Evolutionary conservation across 306 rosid genomes (phyloP).

Genomic region (Trifolium subterraneum): DNA sequence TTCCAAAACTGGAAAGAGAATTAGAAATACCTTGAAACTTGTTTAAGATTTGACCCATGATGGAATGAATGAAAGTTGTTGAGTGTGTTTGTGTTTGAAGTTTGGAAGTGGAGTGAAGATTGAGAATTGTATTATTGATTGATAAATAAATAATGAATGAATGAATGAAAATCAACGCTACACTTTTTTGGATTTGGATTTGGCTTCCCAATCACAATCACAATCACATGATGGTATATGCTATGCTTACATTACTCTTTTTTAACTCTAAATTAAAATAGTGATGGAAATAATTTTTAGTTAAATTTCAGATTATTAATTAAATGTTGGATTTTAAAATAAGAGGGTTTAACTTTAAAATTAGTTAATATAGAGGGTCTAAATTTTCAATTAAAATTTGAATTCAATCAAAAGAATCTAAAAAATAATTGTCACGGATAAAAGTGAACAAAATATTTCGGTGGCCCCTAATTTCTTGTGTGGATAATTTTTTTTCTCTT

Average conservation of each 20-base stretch:
- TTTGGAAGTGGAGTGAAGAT: not conserved
- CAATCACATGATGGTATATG: not conserved
- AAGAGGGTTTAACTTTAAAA: too few species aligned
- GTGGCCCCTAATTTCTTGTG: too few species aligned
- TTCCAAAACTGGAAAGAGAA: not conserved
- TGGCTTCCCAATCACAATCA: not conserved
- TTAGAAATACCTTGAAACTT: not conserved
- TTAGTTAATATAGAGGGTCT: too few species aligned
- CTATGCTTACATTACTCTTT: not conserved
- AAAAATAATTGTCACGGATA: too few species aligned
- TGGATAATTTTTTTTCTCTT: too few species aligned
- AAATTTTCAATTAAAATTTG: too few species aligned
- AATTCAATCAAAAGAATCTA: too few species aligned
- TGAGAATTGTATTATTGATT: not conserved
- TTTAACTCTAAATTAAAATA: too few species aligned
- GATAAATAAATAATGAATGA: not conserved
- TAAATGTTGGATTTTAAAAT: too few species aligned
- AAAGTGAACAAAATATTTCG: too few species aligned
- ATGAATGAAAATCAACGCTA: not conserved
- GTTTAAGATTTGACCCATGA: constrained; percentile 4
- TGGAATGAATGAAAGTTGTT: not conserved
- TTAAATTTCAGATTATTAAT: too few species aligned
- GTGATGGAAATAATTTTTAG: too few species aligned
- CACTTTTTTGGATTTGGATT: not conserved
- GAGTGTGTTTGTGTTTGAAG: not conserved